These are phyloP conservation scores for Luffa acutangula DNA, from an alignment of 306 rosid species.

Conservation along the genomic window DNA sequence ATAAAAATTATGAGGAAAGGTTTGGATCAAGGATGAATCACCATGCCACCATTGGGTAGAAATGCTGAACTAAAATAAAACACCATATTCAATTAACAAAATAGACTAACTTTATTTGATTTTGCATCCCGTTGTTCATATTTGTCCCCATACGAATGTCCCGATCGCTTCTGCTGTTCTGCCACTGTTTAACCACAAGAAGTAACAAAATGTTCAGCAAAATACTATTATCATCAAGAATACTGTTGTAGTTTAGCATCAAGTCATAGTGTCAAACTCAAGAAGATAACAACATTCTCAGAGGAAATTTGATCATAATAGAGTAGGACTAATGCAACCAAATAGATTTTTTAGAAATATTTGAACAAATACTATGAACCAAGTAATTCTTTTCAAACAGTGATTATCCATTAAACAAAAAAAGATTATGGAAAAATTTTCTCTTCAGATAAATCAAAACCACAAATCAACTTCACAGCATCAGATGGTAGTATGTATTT, in stretches of 20 bases:
- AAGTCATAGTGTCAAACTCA: not conserved
- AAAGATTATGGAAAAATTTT: not conserved
- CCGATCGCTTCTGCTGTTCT: slow-evolving; percentile 74
- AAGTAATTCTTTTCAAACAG: not conserved
- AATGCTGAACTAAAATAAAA: slow-evolving; percentile 5
- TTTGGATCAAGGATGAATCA: not conserved
- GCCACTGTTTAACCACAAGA: slow-evolving; percentile 35
- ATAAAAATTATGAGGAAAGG: not conserved
- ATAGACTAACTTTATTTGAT: slow-evolving; percentile 59
- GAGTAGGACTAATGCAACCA: not conserved
- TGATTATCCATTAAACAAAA: not conserved
- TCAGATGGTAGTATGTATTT: not conserved
- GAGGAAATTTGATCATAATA: not conserved
- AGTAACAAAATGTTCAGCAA: slow-evolving; percentile 3
- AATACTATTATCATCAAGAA: not conserved
- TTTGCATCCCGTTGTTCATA: slow-evolving; percentile 67
- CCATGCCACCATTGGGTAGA: not conserved
- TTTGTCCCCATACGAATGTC: slow-evolving; percentile 49
- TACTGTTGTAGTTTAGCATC: not conserved
- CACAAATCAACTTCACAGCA: not conserved
- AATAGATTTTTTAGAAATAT: not conserved
- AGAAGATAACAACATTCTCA: not conserved
- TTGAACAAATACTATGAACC: not conserved
- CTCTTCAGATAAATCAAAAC: not conserved
- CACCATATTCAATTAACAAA: slow-evolving; percentile 14